These are phyloP conservation scores for Larix kaempferi DNA, from an alignment of 75 land plant species.

Conservation along the genomic window DNA sequence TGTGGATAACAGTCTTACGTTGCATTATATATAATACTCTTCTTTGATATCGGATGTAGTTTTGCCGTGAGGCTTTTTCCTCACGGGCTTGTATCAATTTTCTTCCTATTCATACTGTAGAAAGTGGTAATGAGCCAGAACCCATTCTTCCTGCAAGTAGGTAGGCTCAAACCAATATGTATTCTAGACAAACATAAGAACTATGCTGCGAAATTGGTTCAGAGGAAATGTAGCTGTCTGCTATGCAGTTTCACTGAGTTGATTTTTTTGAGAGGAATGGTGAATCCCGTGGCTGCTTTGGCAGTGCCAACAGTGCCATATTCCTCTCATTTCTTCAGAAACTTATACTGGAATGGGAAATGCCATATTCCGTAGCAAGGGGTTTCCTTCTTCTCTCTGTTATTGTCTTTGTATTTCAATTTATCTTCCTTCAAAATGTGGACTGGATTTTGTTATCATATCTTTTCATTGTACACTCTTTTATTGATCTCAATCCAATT, in stretches of 20 bases:
- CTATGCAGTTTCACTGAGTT: slow-evolving; percentile 3
- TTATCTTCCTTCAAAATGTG: slow-evolving; percentile 58
- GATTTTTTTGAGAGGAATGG: slow-evolving; percentile 79
- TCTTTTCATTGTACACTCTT: slow-evolving; percentile 61
- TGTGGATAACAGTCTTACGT: no score
- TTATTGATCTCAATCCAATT: no score
- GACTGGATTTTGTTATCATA: slow-evolving; percentile 79
- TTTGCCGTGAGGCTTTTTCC: no score
- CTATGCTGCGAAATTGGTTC: no score
- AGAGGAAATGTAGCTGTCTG: not conserved
- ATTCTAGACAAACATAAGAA: no score
- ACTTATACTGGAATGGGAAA: slow-evolving; percentile 69
- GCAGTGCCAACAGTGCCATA: slow-evolving; percentile 65
- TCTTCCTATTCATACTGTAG: no score
- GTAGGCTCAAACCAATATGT: no score
- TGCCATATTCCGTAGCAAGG: slow-evolving; percentile 60
- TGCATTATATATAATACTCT: no score
- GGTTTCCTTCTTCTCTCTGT: slow-evolving; percentile 80
- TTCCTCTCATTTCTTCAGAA: slow-evolving; percentile 52
- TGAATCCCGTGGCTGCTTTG: slow-evolving; percentile 65
- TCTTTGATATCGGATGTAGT: no score
- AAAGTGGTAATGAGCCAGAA: no score
- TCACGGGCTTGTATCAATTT: no score
- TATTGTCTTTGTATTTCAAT: slow-evolving; percentile 84
- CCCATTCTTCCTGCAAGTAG: no score